Evolutionary conservation across 148 eudicot genomes (phyloP), one percentile per base, ranked within the genome.

Genomic region (Diospyros kaki): DNA sequence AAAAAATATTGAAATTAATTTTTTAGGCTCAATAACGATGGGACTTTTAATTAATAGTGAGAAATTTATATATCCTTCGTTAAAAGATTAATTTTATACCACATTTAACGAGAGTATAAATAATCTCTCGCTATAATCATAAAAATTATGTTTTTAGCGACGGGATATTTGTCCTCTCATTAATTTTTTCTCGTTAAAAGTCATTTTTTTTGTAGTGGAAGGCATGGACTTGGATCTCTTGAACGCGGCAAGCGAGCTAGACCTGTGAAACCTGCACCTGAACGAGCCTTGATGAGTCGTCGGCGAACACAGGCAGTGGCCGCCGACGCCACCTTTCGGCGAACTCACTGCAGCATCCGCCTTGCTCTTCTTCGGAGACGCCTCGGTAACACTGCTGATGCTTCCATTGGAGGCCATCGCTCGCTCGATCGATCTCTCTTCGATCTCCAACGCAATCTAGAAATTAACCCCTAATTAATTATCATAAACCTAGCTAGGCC

Each of bases 221-320:
- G 79, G 74, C 79, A 76, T 76, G 62, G 79, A 76, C 1, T 69
- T 76, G 74, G 79, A 76, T 43, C 79, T 68, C 62, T 76, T 52
- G 79, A 59, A 76, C 79, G 68, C 51, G 28, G 61, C 62, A 69
- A 61, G 1, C 11, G 79, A 45, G 5, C 15, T 62, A 8, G 79
- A 55, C 59, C 79, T 61, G 4, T 76, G 79, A 53, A 76, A 62
- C 67, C 79, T 69, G 79, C 79, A 76, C 79, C 79, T 76, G 61
- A 76, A 76, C 11, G 79, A 76, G 46, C 79, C 79, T 69, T 76
- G 73, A 38, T 76, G 79, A 54, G 79, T 76, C 53, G 79, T 76
- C 52, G 79, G 79, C 69, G 79, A 76, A 56, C 79, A 76, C 52
- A 76, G 53, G 66, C 79, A 76, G 40, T 69, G 74, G 52, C 62